Percentiles rank a stretch among this genome's conserved stretches.
These are phyloP conservation scores for Pseudogymnoascus sp. DNA, from an alignment of 2,329 filamentous ascomycete species.

Conservation along the genomic window DNA sequence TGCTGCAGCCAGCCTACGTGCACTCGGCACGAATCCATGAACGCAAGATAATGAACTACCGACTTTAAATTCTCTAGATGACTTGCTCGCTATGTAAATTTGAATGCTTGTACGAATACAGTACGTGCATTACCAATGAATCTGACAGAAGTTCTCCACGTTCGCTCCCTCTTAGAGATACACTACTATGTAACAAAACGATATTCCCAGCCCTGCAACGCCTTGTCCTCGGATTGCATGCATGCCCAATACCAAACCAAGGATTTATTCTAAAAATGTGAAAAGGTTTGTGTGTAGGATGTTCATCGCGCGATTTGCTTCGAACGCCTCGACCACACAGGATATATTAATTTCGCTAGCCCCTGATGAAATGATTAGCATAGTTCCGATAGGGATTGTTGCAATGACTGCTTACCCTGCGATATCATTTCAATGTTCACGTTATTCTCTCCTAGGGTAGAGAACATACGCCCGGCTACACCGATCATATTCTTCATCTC, in stretches of 20 bases:
- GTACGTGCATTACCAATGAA: constrained; percentile 2
- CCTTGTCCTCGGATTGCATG: constrained; percentile 2
- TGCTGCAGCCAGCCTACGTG: not conserved
- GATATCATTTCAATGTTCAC: constrained; percentile 99
- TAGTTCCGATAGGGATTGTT: not conserved
- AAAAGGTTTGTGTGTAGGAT: constrained; percentile 95
- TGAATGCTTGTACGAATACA: constrained; percentile 6
- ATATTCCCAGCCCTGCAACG: not conserved
- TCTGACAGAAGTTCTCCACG: not conserved
- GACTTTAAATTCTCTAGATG: constrained; percentile 2
- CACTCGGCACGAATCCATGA: not conserved
- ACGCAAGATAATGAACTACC: not conserved
- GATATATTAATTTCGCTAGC: constrained; percentile 99
- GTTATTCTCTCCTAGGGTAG: constrained; percentile 82
- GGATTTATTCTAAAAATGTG: constrained; percentile 66
- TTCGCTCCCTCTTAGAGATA: not conserved
- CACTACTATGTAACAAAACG: constrained; percentile 4
- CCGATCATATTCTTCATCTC: constrained; percentile 98
- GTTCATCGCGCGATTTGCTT: constrained; percentile 89
- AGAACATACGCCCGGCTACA: constrained; percentile 90
- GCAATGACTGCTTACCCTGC: constrained; percentile 56
- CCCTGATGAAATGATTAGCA: constrained; percentile 41
- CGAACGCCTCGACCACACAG: constrained; percentile 86
- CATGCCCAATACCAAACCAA: not conserved
- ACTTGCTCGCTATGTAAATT: constrained; percentile 2